Evolutionary conservation across 192 early-diverging fungal genomes (phyloP).

Genomic region (Backusella westeae): DNA sequence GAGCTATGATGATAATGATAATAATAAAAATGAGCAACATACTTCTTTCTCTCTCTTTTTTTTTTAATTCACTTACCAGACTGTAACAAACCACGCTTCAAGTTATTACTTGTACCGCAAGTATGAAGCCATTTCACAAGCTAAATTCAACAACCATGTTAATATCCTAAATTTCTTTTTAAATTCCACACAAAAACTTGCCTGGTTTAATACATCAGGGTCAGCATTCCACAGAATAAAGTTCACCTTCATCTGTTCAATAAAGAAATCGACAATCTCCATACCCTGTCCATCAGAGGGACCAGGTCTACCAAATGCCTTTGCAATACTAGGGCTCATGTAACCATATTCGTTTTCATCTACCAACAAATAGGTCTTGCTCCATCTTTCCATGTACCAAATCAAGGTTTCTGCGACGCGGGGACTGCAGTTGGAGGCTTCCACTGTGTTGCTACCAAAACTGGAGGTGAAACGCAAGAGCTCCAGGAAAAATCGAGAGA

Average conservation of each 20-base stretch:
- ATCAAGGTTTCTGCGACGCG: slow-evolving; percentile 66
- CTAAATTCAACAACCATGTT: not conserved
- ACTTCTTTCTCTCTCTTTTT: slow-evolving; percentile 6
- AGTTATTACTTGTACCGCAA: slow-evolving; percentile 35
- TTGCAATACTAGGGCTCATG: slow-evolving; percentile 49
- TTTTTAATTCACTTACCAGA: slow-evolving; percentile 36
- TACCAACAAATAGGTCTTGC: slow-evolving; percentile 65
- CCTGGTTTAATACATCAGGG: slow-evolving; percentile 61
- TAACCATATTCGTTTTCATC: slow-evolving; percentile 54
- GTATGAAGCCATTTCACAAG: slow-evolving; percentile 43
- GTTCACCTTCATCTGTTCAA: slow-evolving; percentile 55
- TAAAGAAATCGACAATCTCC: slow-evolving; percentile 58
- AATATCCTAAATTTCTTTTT: no score
- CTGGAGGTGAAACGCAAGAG: slow-evolving; percentile 51
- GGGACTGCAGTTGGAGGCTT: slow-evolving; percentile 67
- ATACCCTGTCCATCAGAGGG: slow-evolving; percentile 54
- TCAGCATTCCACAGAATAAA: slow-evolving; percentile 73
- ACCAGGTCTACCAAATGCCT: slow-evolving; percentile 52
- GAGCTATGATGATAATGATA: slow-evolving; percentile 31
- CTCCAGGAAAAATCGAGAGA: slow-evolving; percentile 49
- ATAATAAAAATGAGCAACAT: slow-evolving; percentile 10
- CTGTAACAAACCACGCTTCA: slow-evolving; percentile 48
- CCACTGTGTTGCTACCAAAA: slow-evolving; percentile 43
- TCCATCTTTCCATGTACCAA: slow-evolving; percentile 78
- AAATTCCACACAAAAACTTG: slow-evolving; percentile 5